These are phyloP conservation scores for Candida sanyaensis DNA, from an alignment of 1,139 yeast species.

Conservation along the genomic window DNA sequence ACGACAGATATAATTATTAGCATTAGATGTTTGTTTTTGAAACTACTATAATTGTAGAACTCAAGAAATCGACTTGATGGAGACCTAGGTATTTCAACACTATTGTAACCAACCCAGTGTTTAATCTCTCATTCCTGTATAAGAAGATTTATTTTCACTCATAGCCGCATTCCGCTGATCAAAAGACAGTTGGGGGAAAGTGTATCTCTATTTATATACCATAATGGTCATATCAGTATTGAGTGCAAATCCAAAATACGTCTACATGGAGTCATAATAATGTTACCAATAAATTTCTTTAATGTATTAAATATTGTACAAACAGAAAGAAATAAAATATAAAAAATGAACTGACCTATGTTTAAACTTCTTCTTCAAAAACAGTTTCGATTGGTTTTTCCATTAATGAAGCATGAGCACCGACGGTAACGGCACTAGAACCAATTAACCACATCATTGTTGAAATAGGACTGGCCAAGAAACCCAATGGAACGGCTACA, in stretches of 20 bases:
- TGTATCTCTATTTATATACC: no score
- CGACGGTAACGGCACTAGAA: conserved; percentile 82
- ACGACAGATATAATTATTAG: conserved; percentile 3
- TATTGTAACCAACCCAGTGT: no score
- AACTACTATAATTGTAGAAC: not conserved
- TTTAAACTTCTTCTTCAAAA: conserved; percentile 78
- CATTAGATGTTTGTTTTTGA: not conserved
- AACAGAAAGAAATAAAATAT: not conserved
- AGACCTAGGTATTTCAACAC: no score
- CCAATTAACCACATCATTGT: conserved; percentile 97
- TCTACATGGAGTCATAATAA: not conserved
- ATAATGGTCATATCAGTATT: no score
- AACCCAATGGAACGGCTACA: conserved; percentile 83
- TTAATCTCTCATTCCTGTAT: no score
- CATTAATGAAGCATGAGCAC: conserved; percentile 91
- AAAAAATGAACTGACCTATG: not conserved
- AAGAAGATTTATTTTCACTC: no score
- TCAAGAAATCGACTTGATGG: not conserved
- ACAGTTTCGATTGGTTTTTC: conserved; percentile 98
- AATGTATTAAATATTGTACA: not conserved
- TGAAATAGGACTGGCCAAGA: conserved; percentile 90
- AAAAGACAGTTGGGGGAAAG: no score
- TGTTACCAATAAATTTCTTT: not conserved
- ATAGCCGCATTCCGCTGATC: no score
- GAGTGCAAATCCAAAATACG: no score